phyloP scores from a whole-genome alignment of 176 grass and related monocot genomes.

The Luzula sylvatica region DNA sequence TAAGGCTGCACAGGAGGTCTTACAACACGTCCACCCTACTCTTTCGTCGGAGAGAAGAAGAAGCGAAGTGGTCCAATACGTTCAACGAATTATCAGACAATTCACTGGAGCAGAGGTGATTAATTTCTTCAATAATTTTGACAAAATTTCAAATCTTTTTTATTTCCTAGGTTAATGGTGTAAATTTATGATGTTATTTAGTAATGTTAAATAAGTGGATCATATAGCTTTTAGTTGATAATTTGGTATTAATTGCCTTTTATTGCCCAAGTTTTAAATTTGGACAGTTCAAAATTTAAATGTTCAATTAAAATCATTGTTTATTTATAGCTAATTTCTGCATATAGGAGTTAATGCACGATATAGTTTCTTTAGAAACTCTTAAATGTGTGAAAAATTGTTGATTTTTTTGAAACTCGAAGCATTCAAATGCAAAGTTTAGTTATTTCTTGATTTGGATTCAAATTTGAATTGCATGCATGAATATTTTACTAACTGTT shows the following conservation, averaged over 20 bases:
- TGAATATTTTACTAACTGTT: no score
- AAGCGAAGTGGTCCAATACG: constrained; percentile 51
- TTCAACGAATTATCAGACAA: constrained; percentile 42
- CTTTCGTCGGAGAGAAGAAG: constrained; percentile 47
- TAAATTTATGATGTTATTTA: background rate
- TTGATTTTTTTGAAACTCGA: no score
- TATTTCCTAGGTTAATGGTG: background rate
- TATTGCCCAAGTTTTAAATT: no score
- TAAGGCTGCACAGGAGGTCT: constrained; percentile 40
- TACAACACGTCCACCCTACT: constrained; percentile 61
- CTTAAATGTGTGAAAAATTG: no score
- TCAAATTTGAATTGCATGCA: no score
- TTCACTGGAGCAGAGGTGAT: constrained; percentile 37
- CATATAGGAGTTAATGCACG: no score
- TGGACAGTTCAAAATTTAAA: no score
- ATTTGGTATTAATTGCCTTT: background rate
- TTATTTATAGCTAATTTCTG: no score
- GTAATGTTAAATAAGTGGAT: background rate
- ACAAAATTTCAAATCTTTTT: background rate
- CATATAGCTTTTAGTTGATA: background rate
- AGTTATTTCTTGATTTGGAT: no score
- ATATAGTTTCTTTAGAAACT: no score
- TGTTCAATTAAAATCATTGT: no score
- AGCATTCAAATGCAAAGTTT: no score
- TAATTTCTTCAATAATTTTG: background rate